A percentile compares a stretch with the other conserved stretches of the same genome.
Conservation (phyloP, 163 green algal species). For the Scenedesmus sp. region DNA sequence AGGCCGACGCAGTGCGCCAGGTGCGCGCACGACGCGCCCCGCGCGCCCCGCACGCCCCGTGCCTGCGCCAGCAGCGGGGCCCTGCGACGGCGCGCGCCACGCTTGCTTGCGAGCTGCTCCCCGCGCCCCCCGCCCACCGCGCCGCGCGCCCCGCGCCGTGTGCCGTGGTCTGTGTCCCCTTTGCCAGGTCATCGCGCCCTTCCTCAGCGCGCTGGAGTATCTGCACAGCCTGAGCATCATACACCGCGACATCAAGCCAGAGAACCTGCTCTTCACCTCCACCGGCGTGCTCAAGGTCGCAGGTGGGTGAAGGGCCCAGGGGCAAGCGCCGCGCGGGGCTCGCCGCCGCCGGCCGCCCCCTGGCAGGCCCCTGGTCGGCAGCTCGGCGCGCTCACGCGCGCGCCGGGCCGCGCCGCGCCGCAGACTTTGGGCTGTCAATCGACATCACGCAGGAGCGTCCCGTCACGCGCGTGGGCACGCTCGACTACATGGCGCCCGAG, state of each 20-base stretch:
- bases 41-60: no score
- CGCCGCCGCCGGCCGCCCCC: no score
- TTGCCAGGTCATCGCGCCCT: slow-evolving; percentile 62
- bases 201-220: slow-evolving; percentile 74
- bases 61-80: no score
- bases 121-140: neutral
- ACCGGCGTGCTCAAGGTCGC: slow-evolving; percentile 70
- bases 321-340: no score
- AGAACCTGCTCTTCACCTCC: slow-evolving; percentile 75
- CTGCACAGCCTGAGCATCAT: slow-evolving; percentile 77
- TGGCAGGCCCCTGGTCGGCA: no score
- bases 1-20: slow-evolving; percentile 44
- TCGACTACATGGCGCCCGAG: slow-evolving; percentile 68
- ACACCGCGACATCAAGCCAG: slow-evolving; percentile 83
- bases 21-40: no score
- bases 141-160: no score
- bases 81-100: neutral
- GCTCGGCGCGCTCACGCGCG: no score
- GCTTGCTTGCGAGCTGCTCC: neutral
- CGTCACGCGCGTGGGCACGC: slow-evolving; percentile 78
- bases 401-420: neutral
- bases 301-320: no score
- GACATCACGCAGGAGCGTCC: slow-evolving; percentile 70
- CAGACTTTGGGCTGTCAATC: slow-evolving; percentile 76
- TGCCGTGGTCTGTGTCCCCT: neutral